Evolutionary conservation across 2,329 filamentous ascomycete species (phyloP), one percentile per base, ranked within the genome.

Genomic region (Diaporthe helianthi): DNA sequence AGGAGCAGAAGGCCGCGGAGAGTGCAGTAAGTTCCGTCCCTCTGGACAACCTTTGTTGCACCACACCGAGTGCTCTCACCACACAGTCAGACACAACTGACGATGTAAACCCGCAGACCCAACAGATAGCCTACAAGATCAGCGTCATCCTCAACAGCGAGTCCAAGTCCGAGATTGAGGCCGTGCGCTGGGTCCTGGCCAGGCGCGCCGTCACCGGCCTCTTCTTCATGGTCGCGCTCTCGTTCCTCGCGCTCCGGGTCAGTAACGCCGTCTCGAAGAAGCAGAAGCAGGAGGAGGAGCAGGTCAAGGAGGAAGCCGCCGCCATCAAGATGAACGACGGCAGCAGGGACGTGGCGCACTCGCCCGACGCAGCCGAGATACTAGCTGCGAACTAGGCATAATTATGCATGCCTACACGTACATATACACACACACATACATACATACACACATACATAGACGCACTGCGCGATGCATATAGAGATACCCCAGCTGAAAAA

Each of bases 121-220:
- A 98, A 84, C 92, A 97, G 82, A 86, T 98, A 74, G 97, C 95
- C 80, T 97, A 98, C 81, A 96, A 97, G 79, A 98, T 99, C 79
- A 97, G 93, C 26, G 93, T 97, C 38, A 86, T 89, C 49, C 86
- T 99, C 52, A 97, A 93, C 78, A 96, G 93, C 72, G 96, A 98
- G 79, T 90, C 92, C 58, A 94, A 95, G 78, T 95, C 92, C 5
- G 93, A 98, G 75, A 94, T 98, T 60, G 96, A 99, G 79, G 92
- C 91, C 1, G 83, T 99, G 60, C 86, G 96, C 70, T 98, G 96
- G 96, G 90, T 98, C 49, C 81, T 90, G 72, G 93, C 90, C 71
- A 83, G 87, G 67, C 83, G 89, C 64, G 88, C 88, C 26, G 88
- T 89, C 33, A 78, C 89, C 46, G 89, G 88, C n/a, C 89, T 91